Base-by-base conservation (phyloP, 2,329 filamentous ascomycete species). In the Gyromitra esculenta region DNA sequence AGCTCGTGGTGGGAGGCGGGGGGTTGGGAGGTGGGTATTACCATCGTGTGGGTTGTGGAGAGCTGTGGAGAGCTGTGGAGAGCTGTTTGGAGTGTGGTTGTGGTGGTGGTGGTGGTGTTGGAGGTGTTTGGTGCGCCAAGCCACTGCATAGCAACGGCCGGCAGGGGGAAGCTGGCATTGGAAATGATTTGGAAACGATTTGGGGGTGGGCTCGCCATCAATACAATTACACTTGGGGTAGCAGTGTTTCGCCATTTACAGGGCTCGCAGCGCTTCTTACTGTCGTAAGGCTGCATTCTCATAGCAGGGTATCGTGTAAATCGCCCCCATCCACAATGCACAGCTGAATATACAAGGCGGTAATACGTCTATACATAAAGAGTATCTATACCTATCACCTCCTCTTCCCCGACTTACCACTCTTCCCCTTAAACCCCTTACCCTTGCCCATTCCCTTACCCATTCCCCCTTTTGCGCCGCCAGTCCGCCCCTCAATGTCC, bases 401-500 rank as follows among this genome's bases (percentile, higher is more conserved):
- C 60, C 66, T 59, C 77, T 80, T 35, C 80, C 80, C 81, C 77
- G 5, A 2, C 18, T 52, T 52, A 6, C 82, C 77, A 80, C 80
- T 81, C 78, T 79, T 80, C 79, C 78, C 69, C n/a, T 60, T 71
- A 21, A 35, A 45, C n/a, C 35, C 68, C 56, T 31, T 71, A 5
- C 52, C 63, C 21, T 56, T 54, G 3, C 70, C 67, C 0, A 64
- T n/a, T 37, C 82, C 82, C 79, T 76, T 77, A 4, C 81, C 77
- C 21, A 50, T 54, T 3, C 70, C 67, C 0, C 68, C 35, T 41
- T 70, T 81, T 8, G 85, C 84, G 78, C 82, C 78, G 5, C 81
- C 77, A 68, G 82, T 84, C 60, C 84, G 84, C 0, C 90, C 89
- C 81, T 91, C 88, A 78, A 96, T 93, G 71, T 87, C 88, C 80